Evolutionary conservation across 768 basidiomycete genomes (phyloP).

Genomic region (Boletus tomentosulus): DNA sequence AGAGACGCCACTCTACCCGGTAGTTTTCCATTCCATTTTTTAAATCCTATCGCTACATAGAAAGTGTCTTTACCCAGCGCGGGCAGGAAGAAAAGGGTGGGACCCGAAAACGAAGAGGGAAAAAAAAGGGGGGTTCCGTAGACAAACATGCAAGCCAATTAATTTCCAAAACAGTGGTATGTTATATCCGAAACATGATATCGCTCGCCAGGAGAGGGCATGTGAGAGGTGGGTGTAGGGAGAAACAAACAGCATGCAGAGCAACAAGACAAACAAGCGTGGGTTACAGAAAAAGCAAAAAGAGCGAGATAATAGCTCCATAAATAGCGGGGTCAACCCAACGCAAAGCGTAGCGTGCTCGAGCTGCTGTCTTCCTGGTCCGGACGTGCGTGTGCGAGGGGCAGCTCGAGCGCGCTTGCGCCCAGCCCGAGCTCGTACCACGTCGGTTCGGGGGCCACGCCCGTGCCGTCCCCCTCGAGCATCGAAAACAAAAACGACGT

Average conservation of each 20-base stretch:
- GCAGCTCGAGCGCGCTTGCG: constrained; percentile 8
- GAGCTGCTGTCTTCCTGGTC: constrained; percentile 22
- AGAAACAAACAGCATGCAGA: background rate
- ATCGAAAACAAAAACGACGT: constrained; percentile 32
- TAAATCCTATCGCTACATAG: constrained; percentile 19
- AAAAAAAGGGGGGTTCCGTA: background rate
- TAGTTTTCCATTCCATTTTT: background rate
- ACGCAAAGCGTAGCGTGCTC: constrained; percentile 30
- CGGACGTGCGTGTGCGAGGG: constrained; percentile 9
- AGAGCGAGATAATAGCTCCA: constrained; percentile 20
- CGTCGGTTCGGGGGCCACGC: constrained; percentile 12
- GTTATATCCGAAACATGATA: constrained; percentile 2
- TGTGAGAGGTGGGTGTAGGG: background rate
- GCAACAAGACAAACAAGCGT: background rate
- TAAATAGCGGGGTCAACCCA: constrained; percentile 29
- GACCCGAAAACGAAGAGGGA: background rate
- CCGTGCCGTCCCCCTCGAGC: constrained; percentile 30
- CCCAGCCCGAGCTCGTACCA: constrained; percentile 31
- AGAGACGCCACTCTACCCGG: background rate
- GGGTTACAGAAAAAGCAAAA: background rate
- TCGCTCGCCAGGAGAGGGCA: constrained; percentile 10
- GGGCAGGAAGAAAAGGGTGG: background rate
- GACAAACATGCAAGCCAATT: constrained; percentile 1
- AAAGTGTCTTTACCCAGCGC: background rate
- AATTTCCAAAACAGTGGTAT: background rate